These are phyloP conservation scores for Zygotorulaspora danielsina DNA, from an alignment of 805 yeast genomes.

Conservation along the genomic window DNA sequence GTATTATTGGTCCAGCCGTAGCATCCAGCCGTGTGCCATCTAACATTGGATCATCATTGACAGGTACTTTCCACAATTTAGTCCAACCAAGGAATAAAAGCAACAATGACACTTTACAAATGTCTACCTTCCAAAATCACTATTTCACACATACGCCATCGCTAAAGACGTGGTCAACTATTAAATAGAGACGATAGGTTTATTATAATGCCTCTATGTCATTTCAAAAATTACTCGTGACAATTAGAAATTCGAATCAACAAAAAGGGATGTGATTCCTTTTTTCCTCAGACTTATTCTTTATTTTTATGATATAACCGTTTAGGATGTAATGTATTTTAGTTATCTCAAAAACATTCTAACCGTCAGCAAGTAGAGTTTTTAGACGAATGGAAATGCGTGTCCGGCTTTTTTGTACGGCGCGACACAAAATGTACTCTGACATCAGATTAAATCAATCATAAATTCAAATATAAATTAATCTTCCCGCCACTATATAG, in stretches of 20 bases:
- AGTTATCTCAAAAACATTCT: slow-evolving; percentile 13
- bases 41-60: slow-evolving; percentile 30
- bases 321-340: slow-evolving; percentile 20
- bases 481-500: no score
- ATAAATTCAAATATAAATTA: no score
- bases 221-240: background rate
- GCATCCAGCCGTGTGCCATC: slow-evolving; percentile 56
- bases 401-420: no score
- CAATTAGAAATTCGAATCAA: background rate
- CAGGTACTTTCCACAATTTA: slow-evolving; percentile 56
- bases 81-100: slow-evolving; percentile 83
- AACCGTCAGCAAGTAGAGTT: no score
- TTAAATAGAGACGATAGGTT: slow-evolving; percentile 16
- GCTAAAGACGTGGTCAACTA: slow-evolving; percentile 54
- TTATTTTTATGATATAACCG: background rate
- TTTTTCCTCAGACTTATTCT: slow-evolving; percentile 1
- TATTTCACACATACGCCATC: slow-evolving; percentile 50
- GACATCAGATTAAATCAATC: no score
- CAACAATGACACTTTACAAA: slow-evolving; percentile 77
- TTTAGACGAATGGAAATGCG: no score
- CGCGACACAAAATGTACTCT: no score
- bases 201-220: background rate
- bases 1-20: slow-evolving; percentile 89
- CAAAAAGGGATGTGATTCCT: background rate
- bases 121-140: slow-evolving; percentile 35